Evolutionary conservation across 2,329 filamentous ascomycete species (phyloP), one percentile per base, ranked within the genome.

Genomic region (Cytospora leucostoma): DNA sequence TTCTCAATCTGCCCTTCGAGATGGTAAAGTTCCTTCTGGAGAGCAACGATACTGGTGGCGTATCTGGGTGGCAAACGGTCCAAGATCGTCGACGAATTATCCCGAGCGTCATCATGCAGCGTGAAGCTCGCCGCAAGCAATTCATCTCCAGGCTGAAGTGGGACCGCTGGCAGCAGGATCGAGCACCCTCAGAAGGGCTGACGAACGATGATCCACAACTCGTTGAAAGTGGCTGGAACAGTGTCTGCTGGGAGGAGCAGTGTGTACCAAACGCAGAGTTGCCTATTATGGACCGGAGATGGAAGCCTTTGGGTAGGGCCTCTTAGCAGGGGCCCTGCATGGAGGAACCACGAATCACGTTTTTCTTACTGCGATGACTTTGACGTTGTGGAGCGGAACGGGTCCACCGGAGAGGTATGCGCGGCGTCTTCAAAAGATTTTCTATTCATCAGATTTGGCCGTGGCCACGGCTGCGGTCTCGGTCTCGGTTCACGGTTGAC

Each of bases 1-100:
- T 93, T 2, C 76, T 92, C 59, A 91, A 90, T 49, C 76, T 93
- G 7, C 90, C 90, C 0, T 90, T 90, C 68, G 78, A 82, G 15
- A 77, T 88, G 34, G 78, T 93, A 32, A 88, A 89, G 73, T 80
- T 82, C 64, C 75, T 91, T 1, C 78, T 93, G 38, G 88, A 90
- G 68, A 85, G 86, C 57, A 80, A 78, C 13, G 79, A 79, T 33
- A 79, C 87, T 10, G 84, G 83, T 50, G 77, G 78, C 52, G 75
- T 78, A 35, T 77, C 78, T n/a, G 82, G 78, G 27, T 84, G 81
- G 79, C 77, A 80, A 33, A 81, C 76, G 47, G 75, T 76, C 1
- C 76, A 80, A 62, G 73, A 79, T 33, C 77, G 83, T 21, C 78
- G 80, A 63, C 78, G 78, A 10, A 77, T 82, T 17, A 79, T 86